A percentile compares a stretch with the other conserved stretches of the same genome.
These are phyloP conservation scores for Serendipita indica DNA, from an alignment of 768 basidiomycete genomes.

Conservation along the genomic window DNA sequence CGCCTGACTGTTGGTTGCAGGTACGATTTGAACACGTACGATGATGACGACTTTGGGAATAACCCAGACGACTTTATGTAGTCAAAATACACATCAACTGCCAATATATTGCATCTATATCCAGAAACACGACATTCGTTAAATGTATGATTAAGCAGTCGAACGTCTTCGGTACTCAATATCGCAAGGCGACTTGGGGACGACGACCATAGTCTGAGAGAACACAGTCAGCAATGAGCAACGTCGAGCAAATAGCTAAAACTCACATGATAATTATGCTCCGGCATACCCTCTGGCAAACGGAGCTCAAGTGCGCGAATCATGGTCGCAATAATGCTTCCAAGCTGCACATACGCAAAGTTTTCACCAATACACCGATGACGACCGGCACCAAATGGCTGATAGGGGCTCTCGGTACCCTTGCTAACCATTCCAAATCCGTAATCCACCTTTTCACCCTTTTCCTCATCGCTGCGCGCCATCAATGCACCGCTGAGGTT, in stretches of 20 bases:
- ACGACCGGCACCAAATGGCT: constrained; percentile 93
- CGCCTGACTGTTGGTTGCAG: constrained; percentile 24
- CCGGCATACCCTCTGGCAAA: constrained; percentile 53
- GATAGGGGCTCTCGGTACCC: constrained; percentile 90
- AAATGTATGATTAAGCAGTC: constrained; percentile 9
- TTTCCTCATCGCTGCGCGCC: constrained; percentile 48
- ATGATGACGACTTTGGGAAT: constrained; percentile 87
- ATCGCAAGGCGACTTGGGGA: constrained; percentile 40
- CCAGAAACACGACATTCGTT: neutral
- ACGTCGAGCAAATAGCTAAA: neutral
- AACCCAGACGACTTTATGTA: constrained; percentile 85
- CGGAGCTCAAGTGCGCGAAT: constrained; percentile 63
- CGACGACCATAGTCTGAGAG: constrained; percentile 79
- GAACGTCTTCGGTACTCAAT: constrained; percentile 18
- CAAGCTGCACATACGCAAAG: constrained; percentile 92
- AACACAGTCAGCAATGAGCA: neutral
- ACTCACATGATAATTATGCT: constrained; percentile 81
- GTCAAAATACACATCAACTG: constrained; percentile 13
- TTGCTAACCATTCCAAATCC: constrained; percentile 93
- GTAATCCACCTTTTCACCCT: constrained; percentile 85
- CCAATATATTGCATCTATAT: neutral
- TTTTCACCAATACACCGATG: constrained; percentile 93
- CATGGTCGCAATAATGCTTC: constrained; percentile 64
- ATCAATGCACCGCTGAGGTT: neutral
- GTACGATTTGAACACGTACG: constrained; percentile 66